phyloP scores from a whole-genome alignment of 495 filamentous ascomycete genomes.

The Usnea hakonensis region DNA sequence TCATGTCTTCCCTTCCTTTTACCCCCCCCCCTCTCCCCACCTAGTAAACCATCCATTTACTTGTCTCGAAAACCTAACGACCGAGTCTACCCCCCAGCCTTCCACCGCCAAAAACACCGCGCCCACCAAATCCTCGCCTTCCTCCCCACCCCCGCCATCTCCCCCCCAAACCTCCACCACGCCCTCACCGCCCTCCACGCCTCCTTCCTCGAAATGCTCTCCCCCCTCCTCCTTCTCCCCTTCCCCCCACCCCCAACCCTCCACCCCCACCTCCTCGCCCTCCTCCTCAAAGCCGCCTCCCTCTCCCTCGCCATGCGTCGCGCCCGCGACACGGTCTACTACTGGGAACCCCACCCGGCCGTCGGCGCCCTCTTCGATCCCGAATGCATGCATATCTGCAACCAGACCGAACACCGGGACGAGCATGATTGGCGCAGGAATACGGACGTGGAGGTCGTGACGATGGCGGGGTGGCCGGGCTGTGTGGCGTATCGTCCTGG shows the following conservation, averaged over 20 bases:
- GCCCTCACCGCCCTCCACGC: constrained; percentile 30
- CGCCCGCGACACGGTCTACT: constrained; percentile 1
- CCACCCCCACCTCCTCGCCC: background rate
- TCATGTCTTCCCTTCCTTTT: background rate
- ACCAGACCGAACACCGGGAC: background rate
- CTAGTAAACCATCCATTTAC: background rate
- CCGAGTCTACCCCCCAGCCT: background rate
- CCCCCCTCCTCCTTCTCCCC: background rate
- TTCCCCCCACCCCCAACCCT: background rate
- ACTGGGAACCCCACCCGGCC: constrained; percentile 4
- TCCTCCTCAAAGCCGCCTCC: constrained; percentile 5
- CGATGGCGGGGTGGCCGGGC: constrained; percentile 7
- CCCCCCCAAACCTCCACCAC: constrained; percentile 29
- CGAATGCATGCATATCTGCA: background rate
- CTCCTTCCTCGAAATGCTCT: constrained; percentile 1
- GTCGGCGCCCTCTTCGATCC: background rate
- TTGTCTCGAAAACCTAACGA: background rate
- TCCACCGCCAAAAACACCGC: background rate
- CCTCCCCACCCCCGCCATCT: constrained; percentile 25
- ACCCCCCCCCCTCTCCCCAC: background rate
- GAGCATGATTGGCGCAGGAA: background rate
- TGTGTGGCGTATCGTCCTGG: background rate
- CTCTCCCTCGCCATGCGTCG: constrained; percentile 9
- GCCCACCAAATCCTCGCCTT: constrained; percentile 13
- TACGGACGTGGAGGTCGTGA: constrained; percentile 1